Percentiles rank a stretch among this genome's conserved stretches.
Conservation (phyloP, 805 yeast genomes). For the Ogataea methanolica region DNA sequence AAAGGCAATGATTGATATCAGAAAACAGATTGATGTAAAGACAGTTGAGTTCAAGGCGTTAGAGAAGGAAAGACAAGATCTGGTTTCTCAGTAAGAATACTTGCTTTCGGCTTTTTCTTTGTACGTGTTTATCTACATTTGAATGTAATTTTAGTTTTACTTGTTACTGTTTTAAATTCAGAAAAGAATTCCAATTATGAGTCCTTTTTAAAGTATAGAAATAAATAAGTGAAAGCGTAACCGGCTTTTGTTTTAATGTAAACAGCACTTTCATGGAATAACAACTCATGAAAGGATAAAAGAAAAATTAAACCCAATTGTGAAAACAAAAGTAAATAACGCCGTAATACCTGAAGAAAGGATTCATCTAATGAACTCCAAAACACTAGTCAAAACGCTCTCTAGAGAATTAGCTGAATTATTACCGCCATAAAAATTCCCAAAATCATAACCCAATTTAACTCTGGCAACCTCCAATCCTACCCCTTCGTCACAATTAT, state of each 20-base stretch:
- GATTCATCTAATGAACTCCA: conserved; percentile 7
- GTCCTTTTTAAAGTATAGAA: no score
- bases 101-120: not conserved
- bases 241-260: no score
- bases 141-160: not conserved
- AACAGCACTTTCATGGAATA: not conserved
- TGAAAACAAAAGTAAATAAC: not conserved
- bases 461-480: conserved; percentile 18
- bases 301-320: not conserved
- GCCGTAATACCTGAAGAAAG: no score
- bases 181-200: no score
- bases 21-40: conserved; percentile 20
- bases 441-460: conserved; percentile 24
- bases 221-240: no score
- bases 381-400: conserved; percentile 10
- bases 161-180: no score
- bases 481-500: conserved; percentile 9
- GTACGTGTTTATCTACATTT: not conserved
- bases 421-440: conserved; percentile 13
- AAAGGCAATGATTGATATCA: conserved; percentile 28
- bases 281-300: not conserved
- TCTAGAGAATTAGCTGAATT: conserved; percentile 10
- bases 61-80: conserved; percentile 27
- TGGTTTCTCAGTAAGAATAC: conserved; percentile 12
- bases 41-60: conserved; percentile 23